These are phyloP conservation scores for Calonectria pseudoreteaudii DNA, from an alignment of 2,329 filamentous ascomycete genomes.

Conservation along the genomic window DNA sequence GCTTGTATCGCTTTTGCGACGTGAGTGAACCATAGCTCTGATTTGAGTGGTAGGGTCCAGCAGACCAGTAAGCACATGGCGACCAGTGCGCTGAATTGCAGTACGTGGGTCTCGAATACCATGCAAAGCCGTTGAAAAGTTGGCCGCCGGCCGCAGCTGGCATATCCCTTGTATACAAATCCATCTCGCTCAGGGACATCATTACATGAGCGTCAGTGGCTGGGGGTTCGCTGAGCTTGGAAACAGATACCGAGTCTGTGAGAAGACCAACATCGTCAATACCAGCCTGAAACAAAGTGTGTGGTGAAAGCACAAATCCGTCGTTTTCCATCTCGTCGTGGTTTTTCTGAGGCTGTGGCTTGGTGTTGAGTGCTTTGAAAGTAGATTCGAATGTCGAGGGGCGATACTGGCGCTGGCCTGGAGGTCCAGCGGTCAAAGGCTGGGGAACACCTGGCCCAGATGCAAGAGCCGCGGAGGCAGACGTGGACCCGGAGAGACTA, in stretches of 20 bases:
- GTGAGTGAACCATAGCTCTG: slow-evolving; percentile 15
- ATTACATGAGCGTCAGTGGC: slow-evolving; percentile 5
- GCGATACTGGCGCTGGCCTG: slow-evolving; percentile 63
- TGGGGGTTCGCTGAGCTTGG: slow-evolving; percentile 15
- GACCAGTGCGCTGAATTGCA: background rate
- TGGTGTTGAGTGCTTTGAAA: slow-evolving; percentile 48
- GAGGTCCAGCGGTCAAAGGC: slow-evolving; percentile 66
- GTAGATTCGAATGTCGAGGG: slow-evolving; percentile 56
- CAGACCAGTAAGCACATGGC: slow-evolving; percentile 19
- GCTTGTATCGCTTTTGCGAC: slow-evolving; percentile 23
- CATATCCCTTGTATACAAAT: slow-evolving; percentile 5
- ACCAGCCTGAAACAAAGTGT: slow-evolving; percentile 37
- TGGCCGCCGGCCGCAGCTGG: slow-evolving; percentile 6
- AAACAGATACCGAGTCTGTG: slow-evolving; percentile 15
- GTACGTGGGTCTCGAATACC: background rate
- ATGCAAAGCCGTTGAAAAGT: background rate
- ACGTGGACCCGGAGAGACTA: slow-evolving; percentile 25
- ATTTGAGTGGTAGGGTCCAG: slow-evolving; percentile 14
- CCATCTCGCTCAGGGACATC: background rate
- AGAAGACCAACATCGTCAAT: slow-evolving; percentile 33
- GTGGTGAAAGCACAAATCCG: slow-evolving; percentile 35
- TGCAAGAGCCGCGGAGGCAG: slow-evolving; percentile 41
- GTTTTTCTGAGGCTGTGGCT: slow-evolving; percentile 35
- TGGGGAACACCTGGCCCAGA: slow-evolving; percentile 57
- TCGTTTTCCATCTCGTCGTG: slow-evolving; percentile 43